Conservation (phyloP, 495 filamentous ascomycete genomes). For the Penicillium ochrochloron region DNA sequence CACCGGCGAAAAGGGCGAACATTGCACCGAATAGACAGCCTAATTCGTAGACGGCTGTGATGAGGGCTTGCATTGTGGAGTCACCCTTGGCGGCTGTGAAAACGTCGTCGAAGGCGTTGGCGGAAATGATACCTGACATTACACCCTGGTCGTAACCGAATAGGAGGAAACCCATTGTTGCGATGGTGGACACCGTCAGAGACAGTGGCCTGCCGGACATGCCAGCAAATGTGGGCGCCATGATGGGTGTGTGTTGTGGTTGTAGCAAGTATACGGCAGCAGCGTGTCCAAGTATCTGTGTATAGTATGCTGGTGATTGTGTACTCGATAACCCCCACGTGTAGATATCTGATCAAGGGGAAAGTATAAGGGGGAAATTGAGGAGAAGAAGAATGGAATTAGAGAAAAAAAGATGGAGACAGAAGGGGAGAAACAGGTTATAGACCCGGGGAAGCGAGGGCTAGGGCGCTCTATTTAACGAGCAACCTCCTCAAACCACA, state of each 20-base stretch:
- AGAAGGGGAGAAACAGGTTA: constrained; percentile 19
- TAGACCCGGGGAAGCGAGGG: constrained; percentile 21
- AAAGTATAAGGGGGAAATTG: neutral
- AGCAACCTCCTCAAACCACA: neutral
- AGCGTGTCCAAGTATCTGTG: neutral
- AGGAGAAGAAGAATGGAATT: constrained; percentile 9
- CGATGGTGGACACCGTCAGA: constrained; percentile 65
- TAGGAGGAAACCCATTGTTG: constrained; percentile 70
- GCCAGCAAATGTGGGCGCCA: constrained; percentile 59
- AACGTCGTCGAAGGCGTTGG: constrained; percentile 68
- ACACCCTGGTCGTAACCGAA: constrained; percentile 55
- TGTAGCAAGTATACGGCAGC: neutral
- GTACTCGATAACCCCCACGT: neutral
- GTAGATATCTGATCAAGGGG: constrained; percentile 9
- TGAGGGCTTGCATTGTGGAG: constrained; percentile 75
- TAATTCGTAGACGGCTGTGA: constrained; percentile 84
- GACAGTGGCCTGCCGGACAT: constrained; percentile 67
- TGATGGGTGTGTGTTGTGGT: constrained; percentile 15
- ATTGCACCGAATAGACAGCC: constrained; percentile 77
- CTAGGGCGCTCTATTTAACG: constrained; percentile 24
- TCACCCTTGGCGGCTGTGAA: constrained; percentile 70
- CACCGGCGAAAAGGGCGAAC: constrained; percentile 69
- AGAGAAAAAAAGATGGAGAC: constrained; percentile 21
- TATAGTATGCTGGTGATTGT: neutral
- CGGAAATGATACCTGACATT: constrained; percentile 83